Evolutionary conservation across 2,329 filamentous ascomycete genomes (phyloP).

Genomic region (Talaromyces sp.): DNA sequence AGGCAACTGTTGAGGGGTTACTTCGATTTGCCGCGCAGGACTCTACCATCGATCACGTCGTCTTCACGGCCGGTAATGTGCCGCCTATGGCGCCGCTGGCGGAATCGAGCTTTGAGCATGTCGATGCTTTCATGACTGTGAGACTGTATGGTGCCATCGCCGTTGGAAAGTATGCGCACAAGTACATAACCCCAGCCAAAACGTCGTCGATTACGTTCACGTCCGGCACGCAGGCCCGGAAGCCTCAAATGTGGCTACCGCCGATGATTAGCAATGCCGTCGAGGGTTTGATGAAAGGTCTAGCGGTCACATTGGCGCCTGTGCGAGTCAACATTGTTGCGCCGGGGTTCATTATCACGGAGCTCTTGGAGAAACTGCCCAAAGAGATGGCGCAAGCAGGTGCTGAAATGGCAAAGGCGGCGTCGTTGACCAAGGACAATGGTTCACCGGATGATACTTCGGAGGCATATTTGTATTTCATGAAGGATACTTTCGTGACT

Average conservation of each 20-base stretch:
- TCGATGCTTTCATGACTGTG: slow-evolving; percentile 29
- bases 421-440: slow-evolving; percentile 31
- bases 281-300: slow-evolving; percentile 51
- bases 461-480: slow-evolving; percentile 48
- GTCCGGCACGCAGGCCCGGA: slow-evolving; percentile 28
- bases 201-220: slow-evolving; percentile 56
- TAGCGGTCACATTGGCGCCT: slow-evolving; percentile 62
- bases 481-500: slow-evolving; percentile 33
- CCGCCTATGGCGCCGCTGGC: slow-evolving; percentile 34
- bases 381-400: slow-evolving; percentile 7
- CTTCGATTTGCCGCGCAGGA: slow-evolving; percentile 7
- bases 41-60: slow-evolving; percentile 51
- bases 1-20: slow-evolving; percentile 5
- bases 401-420: slow-evolving; percentile 11
- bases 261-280: slow-evolving; percentile 20
- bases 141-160: slow-evolving; percentile 43
- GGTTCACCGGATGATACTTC: slow-evolving; percentile 42
- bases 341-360: slow-evolving; percentile 53
- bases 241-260: slow-evolving; percentile 31
- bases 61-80: slow-evolving; percentile 55
- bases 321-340: slow-evolving; percentile 61
- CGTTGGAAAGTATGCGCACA: slow-evolving; percentile 49
- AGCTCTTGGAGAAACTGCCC: slow-evolving; percentile 6
- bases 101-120: slow-evolving; percentile 25
- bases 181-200: slow-evolving; percentile 43